Evolutionary conservation across 1,139 yeast species (phyloP), one percentile per base, ranked within the genome.

Genomic region (Candida mesenterica): DNA sequence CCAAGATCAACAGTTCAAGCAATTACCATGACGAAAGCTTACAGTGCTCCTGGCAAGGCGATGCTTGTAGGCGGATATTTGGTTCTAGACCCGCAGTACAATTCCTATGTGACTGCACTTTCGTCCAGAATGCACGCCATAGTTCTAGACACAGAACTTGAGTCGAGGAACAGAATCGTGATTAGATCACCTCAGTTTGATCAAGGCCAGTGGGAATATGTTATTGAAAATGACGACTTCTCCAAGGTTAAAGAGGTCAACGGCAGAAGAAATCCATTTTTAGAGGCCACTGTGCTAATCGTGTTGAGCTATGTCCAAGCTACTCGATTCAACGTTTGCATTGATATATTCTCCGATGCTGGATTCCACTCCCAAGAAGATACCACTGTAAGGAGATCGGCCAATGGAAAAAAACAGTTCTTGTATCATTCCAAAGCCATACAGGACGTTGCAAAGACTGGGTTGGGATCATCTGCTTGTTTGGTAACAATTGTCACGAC

Each of bases 41-140:
- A 79, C 53, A 85, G 96, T 52, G 95, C 97, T 0, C 97, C 98
- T 0, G 97, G 97, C 0, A 92, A 92, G 59, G 97, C 97, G 1
- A 68, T 92, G 24, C 53, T 92, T 13, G 97, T 95, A 1, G 98
- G 98, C 8, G 98, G 98, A 0, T 92, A 92, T 55, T 70, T 92
- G 32, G 97, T 92, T 0, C 66, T 92, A 17, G 94, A 86, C 40
- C 90, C 92, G 0, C 57, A 57, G 28, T 89, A 85, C 60, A 65
- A 71, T 33, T 79, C 96, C 0, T 86, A 83, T 55, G 95, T 88
- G 5, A 80, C 92, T 5, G 97, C 96, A 0, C 72, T 92, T 17
- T 85, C 96, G 1, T 79, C 96, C 4, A 72, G 97, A 43, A 90
- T 92, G 86, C 94, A 89, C 56, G 88, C 95, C 2, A 72, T 80